phyloP scores from a whole-genome alignment of 2,329 filamentous ascomycete genomes.

The Sordariomycetes sp. region DNA sequence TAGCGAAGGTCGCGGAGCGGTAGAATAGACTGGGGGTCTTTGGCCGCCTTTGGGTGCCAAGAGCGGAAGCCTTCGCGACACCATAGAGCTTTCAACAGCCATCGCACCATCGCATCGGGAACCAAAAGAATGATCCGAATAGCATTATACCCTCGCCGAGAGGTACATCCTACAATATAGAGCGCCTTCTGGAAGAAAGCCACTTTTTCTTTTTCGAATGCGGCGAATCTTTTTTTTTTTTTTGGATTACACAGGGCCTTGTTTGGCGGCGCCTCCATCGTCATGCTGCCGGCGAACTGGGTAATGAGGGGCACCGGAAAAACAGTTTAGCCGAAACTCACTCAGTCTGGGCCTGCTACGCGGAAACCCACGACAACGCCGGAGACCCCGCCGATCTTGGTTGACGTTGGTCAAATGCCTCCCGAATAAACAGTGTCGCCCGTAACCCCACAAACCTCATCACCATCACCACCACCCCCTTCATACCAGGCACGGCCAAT shows the following conservation, averaged over 20 bases:
- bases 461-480: not conserved
- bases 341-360: not conserved
- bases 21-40: not conserved
- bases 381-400: not conserved
- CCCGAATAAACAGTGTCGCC: not conserved
- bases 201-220: not conserved
- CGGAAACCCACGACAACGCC: not conserved
- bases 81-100: no score
- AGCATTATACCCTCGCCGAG: no score
- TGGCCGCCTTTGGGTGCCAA: not conserved
- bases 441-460: not conserved
- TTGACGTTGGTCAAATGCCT: not conserved
- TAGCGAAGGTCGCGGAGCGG: slow-evolving; percentile 1
- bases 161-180: no score
- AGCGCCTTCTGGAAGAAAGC: not conserved
- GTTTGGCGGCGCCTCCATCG: not conserved
- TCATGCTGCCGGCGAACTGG: not conserved
- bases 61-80: not conserved
- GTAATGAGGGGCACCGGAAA: not conserved
- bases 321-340: not conserved
- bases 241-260: not conserved
- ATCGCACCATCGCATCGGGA: no score
- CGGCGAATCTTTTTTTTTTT: not conserved
- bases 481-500: not conserved
- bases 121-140: no score